phyloP scores from a whole-genome alignment of 345 rosid species.

The Eucalyptus curtisii region DNA sequence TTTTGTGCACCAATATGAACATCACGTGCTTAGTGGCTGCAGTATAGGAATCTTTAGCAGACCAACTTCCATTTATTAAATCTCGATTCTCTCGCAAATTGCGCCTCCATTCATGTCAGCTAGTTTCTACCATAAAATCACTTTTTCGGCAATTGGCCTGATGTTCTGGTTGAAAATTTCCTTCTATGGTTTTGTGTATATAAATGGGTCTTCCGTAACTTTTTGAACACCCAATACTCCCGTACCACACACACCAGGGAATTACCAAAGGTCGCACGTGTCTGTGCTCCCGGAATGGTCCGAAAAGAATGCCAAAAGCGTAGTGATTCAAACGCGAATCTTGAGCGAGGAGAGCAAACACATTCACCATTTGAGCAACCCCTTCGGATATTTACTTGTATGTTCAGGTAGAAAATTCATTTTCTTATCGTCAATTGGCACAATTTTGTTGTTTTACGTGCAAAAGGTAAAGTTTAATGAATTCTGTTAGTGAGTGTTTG shows the following conservation, averaged over 20 bases:
- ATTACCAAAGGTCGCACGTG: neutral
- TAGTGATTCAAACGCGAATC: neutral
- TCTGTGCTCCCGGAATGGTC: neutral
- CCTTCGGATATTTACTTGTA: neutral
- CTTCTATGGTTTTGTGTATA: neutral
- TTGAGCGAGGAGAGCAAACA: neutral
- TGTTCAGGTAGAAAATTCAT: neutral
- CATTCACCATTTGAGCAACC: neutral
- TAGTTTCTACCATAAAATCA: neutral
- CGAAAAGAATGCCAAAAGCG: neutral
- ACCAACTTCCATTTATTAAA: neutral
- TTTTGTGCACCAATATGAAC: neutral
- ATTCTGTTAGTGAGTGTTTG: neutral
- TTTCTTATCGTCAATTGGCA: neutral
- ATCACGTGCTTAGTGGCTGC: neutral
- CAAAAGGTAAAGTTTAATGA: neutral
- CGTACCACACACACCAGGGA: neutral
- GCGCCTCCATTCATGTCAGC: neutral
- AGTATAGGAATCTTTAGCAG: neutral
- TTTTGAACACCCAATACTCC: neutral
- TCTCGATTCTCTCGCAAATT: neutral
- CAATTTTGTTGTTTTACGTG: neutral
- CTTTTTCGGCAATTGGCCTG: neutral
- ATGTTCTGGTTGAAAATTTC: neutral
- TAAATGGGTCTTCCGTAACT: neutral